Conservation (phyloP, 2,329 filamentous ascomycete species). For the Colletotrichum theobromicola region DNA sequence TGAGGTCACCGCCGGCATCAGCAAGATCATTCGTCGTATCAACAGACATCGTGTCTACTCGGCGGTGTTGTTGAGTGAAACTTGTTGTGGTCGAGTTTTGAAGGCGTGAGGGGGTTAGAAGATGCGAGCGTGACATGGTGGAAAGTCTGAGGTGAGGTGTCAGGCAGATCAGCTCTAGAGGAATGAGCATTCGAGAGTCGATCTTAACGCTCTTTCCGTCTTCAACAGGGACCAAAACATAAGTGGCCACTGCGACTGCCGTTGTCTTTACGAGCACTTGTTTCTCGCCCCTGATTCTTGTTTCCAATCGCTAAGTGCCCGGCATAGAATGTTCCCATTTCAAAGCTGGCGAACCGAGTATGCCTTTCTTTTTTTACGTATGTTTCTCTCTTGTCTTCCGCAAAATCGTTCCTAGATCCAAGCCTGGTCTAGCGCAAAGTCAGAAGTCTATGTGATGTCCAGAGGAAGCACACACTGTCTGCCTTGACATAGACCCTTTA, state of each 20-base stretch:
- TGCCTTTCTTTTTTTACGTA: not conserved
- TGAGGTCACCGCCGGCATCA: not conserved
- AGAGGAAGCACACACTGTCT: not conserved
- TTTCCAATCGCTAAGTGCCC: not conserved
- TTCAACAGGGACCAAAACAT: not conserved
- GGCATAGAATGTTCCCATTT: not conserved
- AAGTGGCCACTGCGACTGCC: not conserved
- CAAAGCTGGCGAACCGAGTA: not conserved
- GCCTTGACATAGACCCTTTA: not conserved
- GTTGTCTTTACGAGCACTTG: not conserved
- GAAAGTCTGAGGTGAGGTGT: not conserved
- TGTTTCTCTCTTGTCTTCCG: not conserved
- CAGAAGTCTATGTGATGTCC: not conserved
- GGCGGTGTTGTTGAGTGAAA: not conserved
- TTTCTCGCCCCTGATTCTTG: not conserved
- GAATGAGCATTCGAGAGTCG: not conserved
- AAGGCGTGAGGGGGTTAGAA: not conserved
- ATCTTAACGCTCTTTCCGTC: not conserved
- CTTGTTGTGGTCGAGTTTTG: not conserved
- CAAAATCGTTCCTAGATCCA: not conserved
- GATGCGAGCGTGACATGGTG: not conserved
- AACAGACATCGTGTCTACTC: not conserved
- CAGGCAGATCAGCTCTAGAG: not conserved
- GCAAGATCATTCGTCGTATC: not conserved
- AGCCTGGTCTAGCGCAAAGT: not conserved